Evolutionary conservation across 148 eudicot genomes (phyloP), one percentile per base, ranked within the genome.

Genomic region (Bassia scoparia): DNA sequence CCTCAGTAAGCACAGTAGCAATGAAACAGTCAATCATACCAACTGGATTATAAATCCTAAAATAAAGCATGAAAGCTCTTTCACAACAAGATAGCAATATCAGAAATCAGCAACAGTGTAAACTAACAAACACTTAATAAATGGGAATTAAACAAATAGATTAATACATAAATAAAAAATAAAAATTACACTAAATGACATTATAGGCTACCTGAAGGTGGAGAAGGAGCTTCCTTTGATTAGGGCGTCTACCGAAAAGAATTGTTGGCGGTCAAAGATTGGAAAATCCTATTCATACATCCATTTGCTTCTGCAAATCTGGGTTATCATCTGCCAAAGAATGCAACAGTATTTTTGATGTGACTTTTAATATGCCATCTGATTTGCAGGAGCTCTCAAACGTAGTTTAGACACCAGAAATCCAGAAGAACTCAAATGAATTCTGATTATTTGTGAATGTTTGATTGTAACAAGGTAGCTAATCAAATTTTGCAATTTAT

Each of bases 291-390:
- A 70, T 83, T 87, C 96, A 90, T 90, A 71, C 92, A 90, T 72
- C 98, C 98, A 59, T 90, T 78, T 93, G 96, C 85, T 86, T 93
- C 76, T 87, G 93, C 88, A 90, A 87, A 78, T 93, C 98, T 30
- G 87, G 88, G 73, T 91, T 88, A 35, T 91, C 98, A 81, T 95
- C 97, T 33, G 96, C 86, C 73, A 95, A 84, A 26, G 98, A 86
- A 82, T 91, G 96, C 77, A 95, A 78, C 71, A 95, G 80, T 76
- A 88, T 95, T 68, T n/a, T n/a, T n/a, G n/a, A n/a, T n/a, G n/a
- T n/a, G n/a, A n/a, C n/a, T n/a, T n/a, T n/a, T n/a, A n/a, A n/a
- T n/a, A n/a, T n/a, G n/a, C n/a, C n/a, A n/a, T n/a, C n/a, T n/a
- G n/a, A n/a, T n/a, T n/a, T n/a, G n/a, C n/a, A n/a, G n/a, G n/a